Conservation (phyloP, 2,329 filamentous ascomycete genomes). For the Trichoderma atroviride region DNA sequence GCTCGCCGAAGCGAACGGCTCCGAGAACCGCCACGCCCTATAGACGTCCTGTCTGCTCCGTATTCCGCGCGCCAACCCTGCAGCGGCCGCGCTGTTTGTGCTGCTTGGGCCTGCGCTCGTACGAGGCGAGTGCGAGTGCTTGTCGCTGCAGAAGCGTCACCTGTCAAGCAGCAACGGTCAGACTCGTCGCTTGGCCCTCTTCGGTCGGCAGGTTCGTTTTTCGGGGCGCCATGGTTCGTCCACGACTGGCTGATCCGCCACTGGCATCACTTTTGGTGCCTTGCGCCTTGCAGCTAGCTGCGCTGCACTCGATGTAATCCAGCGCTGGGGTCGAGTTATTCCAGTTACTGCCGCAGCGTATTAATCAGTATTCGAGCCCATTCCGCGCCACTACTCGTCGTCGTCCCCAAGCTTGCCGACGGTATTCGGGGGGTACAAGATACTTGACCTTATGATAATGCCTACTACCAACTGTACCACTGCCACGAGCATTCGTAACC, state of each 20-base stretch:
- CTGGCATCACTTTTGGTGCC: constrained; percentile 15
- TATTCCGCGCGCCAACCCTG: constrained; percentile 14
- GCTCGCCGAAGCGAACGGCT: constrained; percentile 18
- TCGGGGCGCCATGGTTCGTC: constrained; percentile 13
- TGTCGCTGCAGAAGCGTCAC: constrained; percentile 7
- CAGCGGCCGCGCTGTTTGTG: not conserved
- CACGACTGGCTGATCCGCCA: constrained; percentile 16
- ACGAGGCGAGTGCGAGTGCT: not conserved
- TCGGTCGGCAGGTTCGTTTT: constrained; percentile 3
- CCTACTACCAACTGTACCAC: not conserved
- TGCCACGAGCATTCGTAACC: not conserved
- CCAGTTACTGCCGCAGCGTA: not conserved
- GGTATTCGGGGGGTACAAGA: not conserved
- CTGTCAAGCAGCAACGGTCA: constrained; percentile 10
- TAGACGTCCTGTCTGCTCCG: not conserved
- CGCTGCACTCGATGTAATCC: not conserved
- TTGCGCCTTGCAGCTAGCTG: constrained; percentile 10
- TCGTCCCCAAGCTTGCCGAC: not conserved
- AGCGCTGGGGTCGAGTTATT: not conserved
- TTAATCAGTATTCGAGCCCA: not conserved
- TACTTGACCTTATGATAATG: not conserved
- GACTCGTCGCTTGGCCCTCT: not conserved
- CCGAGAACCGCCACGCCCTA: constrained; percentile 10
- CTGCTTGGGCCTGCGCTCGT: not conserved
- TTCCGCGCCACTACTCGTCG: not conserved